Conservation (phyloP, 345 rosid species). For the Camelina hispida region DNA sequence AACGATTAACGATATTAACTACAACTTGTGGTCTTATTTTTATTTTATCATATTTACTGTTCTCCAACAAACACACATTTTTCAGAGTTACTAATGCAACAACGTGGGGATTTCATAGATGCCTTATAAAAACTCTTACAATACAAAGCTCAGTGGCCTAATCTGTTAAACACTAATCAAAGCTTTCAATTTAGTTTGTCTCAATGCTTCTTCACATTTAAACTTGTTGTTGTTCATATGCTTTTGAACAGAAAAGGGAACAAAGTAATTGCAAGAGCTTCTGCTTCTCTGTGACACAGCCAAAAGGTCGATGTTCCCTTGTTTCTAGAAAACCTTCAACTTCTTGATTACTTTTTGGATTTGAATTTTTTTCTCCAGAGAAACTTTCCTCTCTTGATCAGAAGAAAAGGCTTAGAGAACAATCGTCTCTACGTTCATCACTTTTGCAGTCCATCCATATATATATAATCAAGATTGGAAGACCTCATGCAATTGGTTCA, state of each 20-base stretch:
- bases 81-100: background rate
- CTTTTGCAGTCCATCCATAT: too few relatives aligned
- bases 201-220: background rate
- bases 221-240: background rate
- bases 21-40: constrained; percentile 4
- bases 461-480: background rate
- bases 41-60: background rate
- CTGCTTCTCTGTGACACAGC: background rate
- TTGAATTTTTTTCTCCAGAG: too few relatives aligned
- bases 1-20: background rate
- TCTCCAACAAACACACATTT: background rate
- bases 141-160: background rate
- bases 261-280: background rate
- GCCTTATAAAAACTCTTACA: background rate
- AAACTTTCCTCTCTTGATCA: background rate
- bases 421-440: background rate
- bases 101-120: constrained; percentile 13
- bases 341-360: background rate
- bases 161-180: background rate
- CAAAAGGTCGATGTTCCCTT: background rate
- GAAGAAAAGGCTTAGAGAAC: background rate
- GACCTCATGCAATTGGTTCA: background rate
- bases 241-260: background rate
- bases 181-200: background rate
- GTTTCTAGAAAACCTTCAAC: background rate